Percentiles rank a stretch among this genome's conserved stretches.
These are phyloP conservation scores for Fusarium robinianum DNA, from an alignment of 2,329 filamentous ascomycete genomes.

Conservation along the genomic window DNA sequence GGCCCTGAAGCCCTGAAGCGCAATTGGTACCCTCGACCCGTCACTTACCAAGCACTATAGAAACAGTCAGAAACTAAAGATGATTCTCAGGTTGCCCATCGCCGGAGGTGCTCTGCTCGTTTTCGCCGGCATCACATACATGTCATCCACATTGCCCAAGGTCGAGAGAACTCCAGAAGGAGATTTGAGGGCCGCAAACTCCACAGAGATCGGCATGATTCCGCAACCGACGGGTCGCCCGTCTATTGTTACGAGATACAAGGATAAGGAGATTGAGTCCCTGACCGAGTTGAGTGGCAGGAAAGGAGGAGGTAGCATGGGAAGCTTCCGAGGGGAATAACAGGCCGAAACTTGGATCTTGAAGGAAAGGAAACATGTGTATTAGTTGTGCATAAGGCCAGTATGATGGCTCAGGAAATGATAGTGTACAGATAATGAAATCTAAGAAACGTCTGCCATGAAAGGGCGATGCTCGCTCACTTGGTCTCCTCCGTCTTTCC, in stretches of 20 bases:
- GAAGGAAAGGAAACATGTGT: slow-evolving; percentile 5
- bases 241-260: slow-evolving; percentile 21
- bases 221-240: slow-evolving; percentile 10
- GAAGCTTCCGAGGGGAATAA: slow-evolving; percentile 40
- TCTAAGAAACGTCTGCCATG: background rate
- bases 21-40: slow-evolving; percentile 37
- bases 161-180: slow-evolving; percentile 17
- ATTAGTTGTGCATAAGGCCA: slow-evolving; percentile 5
- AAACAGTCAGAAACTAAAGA: background rate
- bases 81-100: slow-evolving; percentile 34
- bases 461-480: too few relatives aligned
- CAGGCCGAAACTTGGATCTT: background rate
- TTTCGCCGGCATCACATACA: slow-evolving; percentile 36
- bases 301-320: slow-evolving; percentile 34
- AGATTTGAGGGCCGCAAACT: slow-evolving; percentile 18
- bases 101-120: slow-evolving; percentile 36
- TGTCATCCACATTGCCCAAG: slow-evolving; percentile 29
- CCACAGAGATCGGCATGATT: slow-evolving; percentile 19
- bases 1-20: slow-evolving; percentile 38
- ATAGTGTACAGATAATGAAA: background rate
- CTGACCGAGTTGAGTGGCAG: slow-evolving; percentile 40
- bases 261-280: slow-evolving; percentile 31
- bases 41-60: background rate
- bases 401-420: background rate
- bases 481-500: too few relatives aligned